Percentiles rank a stretch among this genome's conserved stretches.
These are phyloP conservation scores for Cupressus sempervirens DNA, from an alignment of 75 land plant species.

Conservation along the genomic window DNA sequence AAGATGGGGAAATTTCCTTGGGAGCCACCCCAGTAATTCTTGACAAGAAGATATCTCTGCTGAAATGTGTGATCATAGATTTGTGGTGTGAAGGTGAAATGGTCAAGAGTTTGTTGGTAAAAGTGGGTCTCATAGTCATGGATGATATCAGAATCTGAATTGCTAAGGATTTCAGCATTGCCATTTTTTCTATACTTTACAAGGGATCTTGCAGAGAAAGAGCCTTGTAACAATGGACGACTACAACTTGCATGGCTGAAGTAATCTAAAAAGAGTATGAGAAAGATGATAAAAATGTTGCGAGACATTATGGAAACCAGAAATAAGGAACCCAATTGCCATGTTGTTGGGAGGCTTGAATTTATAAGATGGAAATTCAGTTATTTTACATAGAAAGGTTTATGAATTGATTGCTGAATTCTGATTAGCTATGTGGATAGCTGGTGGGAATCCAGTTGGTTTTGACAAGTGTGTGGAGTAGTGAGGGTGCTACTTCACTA, in stretches of 20 bases:
- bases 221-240: background rate
- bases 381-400: too few species aligned
- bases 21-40: slow-evolving; percentile 46
- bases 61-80: slow-evolving; percentile 30
- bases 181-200: background rate
- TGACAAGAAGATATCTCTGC: slow-evolving; percentile 44
- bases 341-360: too few species aligned
- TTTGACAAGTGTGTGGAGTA: too few species aligned
- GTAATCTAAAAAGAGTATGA: background rate
- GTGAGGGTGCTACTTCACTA: too few species aligned
- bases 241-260: background rate
- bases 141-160: background rate
- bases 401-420: too few species aligned
- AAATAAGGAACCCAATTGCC: background rate
- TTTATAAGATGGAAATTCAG: too few species aligned
- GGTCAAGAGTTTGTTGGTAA: slow-evolving; percentile 51
- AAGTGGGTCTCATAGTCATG: background rate
- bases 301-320: background rate
- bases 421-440: too few species aligned
- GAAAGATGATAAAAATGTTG: background rate
- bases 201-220: background rate
- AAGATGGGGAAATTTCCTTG: slow-evolving; percentile 46
- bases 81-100: slow-evolving; percentile 44
- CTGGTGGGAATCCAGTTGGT: too few species aligned
- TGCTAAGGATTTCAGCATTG: background rate